A percentile compares a stretch with the other conserved stretches of the same genome.
Evolutionary conservation across 106 monocot genomes (phyloP).

Genomic region (Iris macrosiphon): DNA sequence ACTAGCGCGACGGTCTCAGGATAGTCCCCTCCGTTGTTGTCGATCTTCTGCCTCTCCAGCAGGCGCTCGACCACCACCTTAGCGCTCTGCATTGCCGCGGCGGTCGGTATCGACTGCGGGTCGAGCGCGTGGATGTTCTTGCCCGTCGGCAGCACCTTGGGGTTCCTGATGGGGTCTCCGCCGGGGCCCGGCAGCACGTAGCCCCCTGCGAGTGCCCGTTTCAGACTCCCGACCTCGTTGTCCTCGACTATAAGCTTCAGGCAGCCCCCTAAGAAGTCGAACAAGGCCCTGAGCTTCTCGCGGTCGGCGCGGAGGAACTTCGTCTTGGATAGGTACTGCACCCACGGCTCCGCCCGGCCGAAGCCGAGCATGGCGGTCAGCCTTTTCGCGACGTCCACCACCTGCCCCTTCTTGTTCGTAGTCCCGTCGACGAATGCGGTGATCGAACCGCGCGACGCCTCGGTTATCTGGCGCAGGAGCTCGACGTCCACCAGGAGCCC

Average conservation of each 20-base stretch:
- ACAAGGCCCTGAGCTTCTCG: constrained; percentile 60
- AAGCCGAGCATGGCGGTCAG: constrained; percentile 72
- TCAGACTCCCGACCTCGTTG: constrained; percentile 65
- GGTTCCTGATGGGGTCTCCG: constrained; percentile 77
- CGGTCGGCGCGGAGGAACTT: constrained; percentile 64
- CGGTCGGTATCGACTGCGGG: constrained; percentile 77
- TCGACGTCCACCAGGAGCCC: constrained; percentile 66
- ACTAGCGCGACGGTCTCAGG: constrained; percentile 70
- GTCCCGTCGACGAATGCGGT: constrained; percentile 54
- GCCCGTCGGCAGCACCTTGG: constrained; percentile 78
- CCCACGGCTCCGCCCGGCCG: constrained; percentile 63
- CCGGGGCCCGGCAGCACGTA: constrained; percentile 76
- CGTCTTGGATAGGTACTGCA: constrained; percentile 71
- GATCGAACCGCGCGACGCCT: constrained; percentile 63
- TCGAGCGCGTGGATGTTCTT: constrained; percentile 90
- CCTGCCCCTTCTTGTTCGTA: constrained; percentile 66
- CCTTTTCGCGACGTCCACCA: constrained; percentile 60
- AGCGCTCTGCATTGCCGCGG: constrained; percentile 71
- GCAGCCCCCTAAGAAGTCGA: constrained; percentile 55
- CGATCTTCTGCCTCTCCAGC: constrained; percentile 68
- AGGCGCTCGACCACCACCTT: constrained; percentile 70
- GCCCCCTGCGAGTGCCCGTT: constrained; percentile 61
- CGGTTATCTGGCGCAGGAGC: constrained; percentile 61
- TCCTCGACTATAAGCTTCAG: constrained; percentile 62
- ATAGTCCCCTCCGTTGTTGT: constrained; percentile 61